Percentiles rank a stretch among this genome's conserved stretches.
Evolutionary conservation across 1,139 yeast genomes (phyloP).

Genomic region (Pichia sp.): DNA sequence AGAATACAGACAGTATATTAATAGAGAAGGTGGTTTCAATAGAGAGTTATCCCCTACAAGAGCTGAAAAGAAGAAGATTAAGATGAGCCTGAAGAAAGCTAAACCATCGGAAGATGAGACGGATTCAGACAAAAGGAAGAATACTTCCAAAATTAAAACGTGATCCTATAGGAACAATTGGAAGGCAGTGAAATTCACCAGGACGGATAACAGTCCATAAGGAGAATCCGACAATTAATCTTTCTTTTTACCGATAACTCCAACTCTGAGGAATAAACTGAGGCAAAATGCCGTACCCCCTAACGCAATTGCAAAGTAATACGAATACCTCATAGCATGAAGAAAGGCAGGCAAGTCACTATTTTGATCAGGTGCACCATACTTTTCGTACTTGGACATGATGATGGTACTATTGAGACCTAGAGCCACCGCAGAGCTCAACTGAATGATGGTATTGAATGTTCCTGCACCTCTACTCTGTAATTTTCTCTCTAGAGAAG

Average conservation of each 20-base stretch:
- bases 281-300: constrained; percentile 28
- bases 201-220: too few species aligned
- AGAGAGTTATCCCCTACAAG: constrained; percentile 50
- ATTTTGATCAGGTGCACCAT: constrained; percentile 24
- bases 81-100: constrained; percentile 7
- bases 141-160: neutral
- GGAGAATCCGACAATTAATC: too few species aligned
- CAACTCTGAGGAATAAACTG: constrained; percentile 32
- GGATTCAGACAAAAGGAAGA: neutral
- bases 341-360: constrained; percentile 23
- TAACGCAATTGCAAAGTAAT: constrained; percentile 34
- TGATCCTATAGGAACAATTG: neutral
- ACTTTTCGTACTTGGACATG: constrained; percentile 27
- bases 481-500: constrained; percentile 31
- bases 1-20: constrained; percentile 62
- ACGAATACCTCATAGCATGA: constrained; percentile 32
- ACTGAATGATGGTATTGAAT: constrained; percentile 35
- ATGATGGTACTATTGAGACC: constrained; percentile 34
- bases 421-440: constrained; percentile 34
- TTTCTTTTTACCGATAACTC: constrained; percentile 24
- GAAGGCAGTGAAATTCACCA: neutral
- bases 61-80: constrained; percentile 14
- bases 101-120: neutral
- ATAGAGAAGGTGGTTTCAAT: constrained; percentile 54
- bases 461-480: constrained; percentile 41